Evolutionary conservation across 176 grass and related monocot genomes (phyloP).

Genomic region (Aechmea fasciata): DNA sequence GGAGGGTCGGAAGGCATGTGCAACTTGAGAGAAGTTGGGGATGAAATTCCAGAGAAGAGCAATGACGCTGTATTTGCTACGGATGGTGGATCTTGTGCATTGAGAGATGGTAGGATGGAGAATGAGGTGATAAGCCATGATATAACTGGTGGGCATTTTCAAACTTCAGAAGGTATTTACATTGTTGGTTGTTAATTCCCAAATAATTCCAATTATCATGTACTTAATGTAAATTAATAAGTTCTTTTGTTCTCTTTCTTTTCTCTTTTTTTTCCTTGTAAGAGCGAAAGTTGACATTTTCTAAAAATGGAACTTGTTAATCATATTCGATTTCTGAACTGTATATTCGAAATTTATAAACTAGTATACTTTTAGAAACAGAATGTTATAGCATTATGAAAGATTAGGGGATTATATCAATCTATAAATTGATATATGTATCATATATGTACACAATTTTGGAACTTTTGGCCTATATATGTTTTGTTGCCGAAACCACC

Average conservation of each 20-base stretch:
- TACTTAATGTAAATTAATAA: too few species aligned
- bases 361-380: neutral
- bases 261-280: neutral
- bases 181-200: neutral
- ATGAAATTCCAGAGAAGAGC: too few species aligned
- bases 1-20: too few species aligned
- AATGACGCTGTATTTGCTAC: neutral
- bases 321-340: neutral
- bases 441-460: neutral
- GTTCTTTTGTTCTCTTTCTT: too few species aligned
- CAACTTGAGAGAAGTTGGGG: too few species aligned
- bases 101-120: neutral
- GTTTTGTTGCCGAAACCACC: too few species aligned
- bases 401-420: too few species aligned
- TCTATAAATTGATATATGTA: too few species aligned
- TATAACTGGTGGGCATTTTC: neutral
- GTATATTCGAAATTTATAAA: neutral
- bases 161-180: neutral
- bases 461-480: neutral
- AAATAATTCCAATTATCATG: too few species aligned
- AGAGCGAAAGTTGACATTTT: neutral
- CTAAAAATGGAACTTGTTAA: neutral
- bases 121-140: neutral
- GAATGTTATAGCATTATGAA: too few species aligned
- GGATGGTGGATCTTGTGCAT: neutral